A percentile compares a stretch with the other conserved stretches of the same genome.
Conservation (phyloP, 2,329 filamentous ascomycete species). For the Aspergillus arachidicola region DNA sequence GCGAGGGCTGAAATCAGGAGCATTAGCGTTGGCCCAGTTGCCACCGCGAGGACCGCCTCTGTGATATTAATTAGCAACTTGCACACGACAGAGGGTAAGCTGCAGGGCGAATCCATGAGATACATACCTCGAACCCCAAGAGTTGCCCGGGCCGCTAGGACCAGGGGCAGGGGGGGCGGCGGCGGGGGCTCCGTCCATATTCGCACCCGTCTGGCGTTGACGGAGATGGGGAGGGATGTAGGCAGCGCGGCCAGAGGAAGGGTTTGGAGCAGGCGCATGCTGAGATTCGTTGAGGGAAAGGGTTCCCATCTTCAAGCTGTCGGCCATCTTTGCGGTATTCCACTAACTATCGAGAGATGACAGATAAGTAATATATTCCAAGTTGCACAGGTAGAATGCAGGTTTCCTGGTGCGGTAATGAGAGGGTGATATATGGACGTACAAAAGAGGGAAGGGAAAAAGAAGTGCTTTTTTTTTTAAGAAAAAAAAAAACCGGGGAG, state of each 20-base stretch:
- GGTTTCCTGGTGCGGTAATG: background rate
- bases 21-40: slow-evolving; percentile 60
- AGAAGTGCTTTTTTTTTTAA: slow-evolving; percentile 6
- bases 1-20: slow-evolving; percentile 58
- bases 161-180: slow-evolving; percentile 28
- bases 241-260: slow-evolving; percentile 57
- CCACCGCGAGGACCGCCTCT: slow-evolving; percentile 38
- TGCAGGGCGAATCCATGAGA: background rate
- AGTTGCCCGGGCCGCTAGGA: slow-evolving; percentile 17
- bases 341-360: slow-evolving; percentile 9
- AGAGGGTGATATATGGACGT: background rate
- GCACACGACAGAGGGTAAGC: background rate
- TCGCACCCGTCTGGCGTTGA: slow-evolving; percentile 39
- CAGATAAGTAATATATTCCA: slow-evolving; percentile 12
- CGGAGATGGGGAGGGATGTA: slow-evolving; percentile 70
- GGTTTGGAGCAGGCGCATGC: slow-evolving; percentile 52
- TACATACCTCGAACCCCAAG: slow-evolving; percentile 40
- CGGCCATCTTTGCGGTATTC: slow-evolving; percentile 40
- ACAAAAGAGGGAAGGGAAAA: slow-evolving; percentile 4
- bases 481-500: slow-evolving; percentile 4
- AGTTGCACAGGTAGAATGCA: background rate
- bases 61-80: slow-evolving; percentile 10
- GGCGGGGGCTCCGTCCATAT: slow-evolving; percentile 37
- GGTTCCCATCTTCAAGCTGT: slow-evolving; percentile 44
- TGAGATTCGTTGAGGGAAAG: slow-evolving; percentile 62